Conservation (phyloP, 352 stramenopile genomes). For the Globisporangium paroecandrum region DNA sequence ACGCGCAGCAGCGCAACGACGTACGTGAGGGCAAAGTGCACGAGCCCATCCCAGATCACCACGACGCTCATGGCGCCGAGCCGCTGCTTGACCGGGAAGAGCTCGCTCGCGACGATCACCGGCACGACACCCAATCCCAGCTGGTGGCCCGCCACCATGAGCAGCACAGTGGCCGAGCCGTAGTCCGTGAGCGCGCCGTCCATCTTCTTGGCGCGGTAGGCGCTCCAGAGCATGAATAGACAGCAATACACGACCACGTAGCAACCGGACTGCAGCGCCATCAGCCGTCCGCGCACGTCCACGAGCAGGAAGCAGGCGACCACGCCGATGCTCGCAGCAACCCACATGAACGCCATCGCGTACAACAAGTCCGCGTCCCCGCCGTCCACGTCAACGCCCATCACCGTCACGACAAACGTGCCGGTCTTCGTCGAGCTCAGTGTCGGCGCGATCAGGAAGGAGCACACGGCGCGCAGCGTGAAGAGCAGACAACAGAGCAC, state of each 20-base stretch:
- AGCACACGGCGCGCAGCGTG: conserved; percentile 43
- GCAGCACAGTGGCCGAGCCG: conserved; percentile 54
- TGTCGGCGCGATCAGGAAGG: conserved; percentile 46
- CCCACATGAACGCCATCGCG: conserved; percentile 35
- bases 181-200: conserved; percentile 44
- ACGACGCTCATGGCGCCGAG: conserved; percentile 64
- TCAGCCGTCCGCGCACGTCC: conserved; percentile 53
- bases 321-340: conserved; percentile 45
- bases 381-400: conserved; percentile 56
- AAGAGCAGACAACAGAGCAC: conserved; percentile 53
- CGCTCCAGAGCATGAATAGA: conserved; percentile 44
- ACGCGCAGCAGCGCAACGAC: conserved; percentile 31
- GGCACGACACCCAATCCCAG: conserved; percentile 60
- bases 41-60: conserved; percentile 54
- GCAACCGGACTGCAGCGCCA: conserved; percentile 54
- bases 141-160: conserved; percentile 63
- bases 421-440: conserved; percentile 40
- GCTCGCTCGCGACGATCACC: conserved; percentile 57
- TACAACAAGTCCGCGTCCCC: conserved; percentile 48
- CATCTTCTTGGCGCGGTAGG: conserved; percentile 28
- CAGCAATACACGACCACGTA: conserved; percentile 47
- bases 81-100: conserved; percentile 68
- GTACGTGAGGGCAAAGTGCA: conserved; percentile 38
- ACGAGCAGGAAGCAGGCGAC: conserved; percentile 58
- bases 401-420: conserved; percentile 54